Evolutionary conservation across 1,139 yeast species (phyloP), one percentile per base, ranked within the genome.

Genomic region (Tardiomyces depauwii): DNA sequence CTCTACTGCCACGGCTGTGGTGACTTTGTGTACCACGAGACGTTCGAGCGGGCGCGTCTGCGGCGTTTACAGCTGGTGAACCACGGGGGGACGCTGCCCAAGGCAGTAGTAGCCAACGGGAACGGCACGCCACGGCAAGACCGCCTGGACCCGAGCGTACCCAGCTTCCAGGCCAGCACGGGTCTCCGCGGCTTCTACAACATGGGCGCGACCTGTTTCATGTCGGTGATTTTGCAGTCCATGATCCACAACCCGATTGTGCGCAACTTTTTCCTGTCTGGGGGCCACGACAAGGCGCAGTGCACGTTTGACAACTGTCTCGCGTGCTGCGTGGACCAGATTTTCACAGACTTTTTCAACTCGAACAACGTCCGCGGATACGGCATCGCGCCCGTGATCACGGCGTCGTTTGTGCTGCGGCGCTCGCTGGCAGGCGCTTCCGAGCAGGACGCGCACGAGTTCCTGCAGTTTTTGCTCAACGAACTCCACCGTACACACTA

Each of bases 361-460:
- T 69, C 78, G 2, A 63, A 70, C 18, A 65, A 70, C 32, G 72
- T 74, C 18, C 74, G 77, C 19, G 93, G 94, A 0, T 83, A 70
- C 62, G 95, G 95, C 0, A 80, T 86, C 52, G 78, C 87, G 1
- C 74, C 80, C 45, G 66, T 89, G 42, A 68, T 89, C 46, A 74
- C 77, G 40, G 83, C 95, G 12, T 82, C 95, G 1, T 87, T 95
- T 95, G 79, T 77, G 56, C 80, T 82, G 47, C 84, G 86, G 57
- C 76, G 82, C 54, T 77, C 88, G 23, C 74, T 91, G 49, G 95
- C 96, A 0, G 98, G 98, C 1, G 88, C 88, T 53, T 84, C 91
- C 43, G 96, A 91, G 64, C 98, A 91, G 64, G 98, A 91, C 63
- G 97, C 98, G 0, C 98, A 91, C 64, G 98, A 91, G 63, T 91